phyloP scores from a whole-genome alignment of 306 rosid species.

The Cajanus cajan region DNA sequence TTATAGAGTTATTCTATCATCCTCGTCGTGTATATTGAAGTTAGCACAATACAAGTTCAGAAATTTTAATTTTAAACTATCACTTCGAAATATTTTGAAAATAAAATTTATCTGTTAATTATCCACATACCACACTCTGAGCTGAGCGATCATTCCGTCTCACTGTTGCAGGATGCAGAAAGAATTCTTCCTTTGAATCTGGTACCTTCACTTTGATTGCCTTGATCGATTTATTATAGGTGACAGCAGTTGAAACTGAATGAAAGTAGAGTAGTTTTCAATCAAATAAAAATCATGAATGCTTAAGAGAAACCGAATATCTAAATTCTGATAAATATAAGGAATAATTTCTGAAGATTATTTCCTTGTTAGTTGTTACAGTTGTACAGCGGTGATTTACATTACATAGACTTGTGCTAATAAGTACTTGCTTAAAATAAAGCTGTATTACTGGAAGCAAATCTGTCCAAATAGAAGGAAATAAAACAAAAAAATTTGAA shows the following conservation, averaged over 20 bases:
- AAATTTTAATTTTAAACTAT: not conserved
- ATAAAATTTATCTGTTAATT: slow-evolving; percentile 11
- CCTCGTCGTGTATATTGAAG: not conserved
- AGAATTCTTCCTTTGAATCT: slow-evolving; percentile 83
- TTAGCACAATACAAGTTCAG: not conserved
- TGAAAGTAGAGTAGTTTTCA: slow-evolving; percentile 17
- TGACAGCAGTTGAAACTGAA: slow-evolving; percentile 90
- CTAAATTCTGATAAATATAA: not conserved
- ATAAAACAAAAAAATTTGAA: no score
- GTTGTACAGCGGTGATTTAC: not conserved
- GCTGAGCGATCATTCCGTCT: slow-evolving; percentile 97
- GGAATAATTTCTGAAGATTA: not conserved
- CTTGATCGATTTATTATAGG: slow-evolving; percentile 78
- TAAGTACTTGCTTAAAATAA: no score
- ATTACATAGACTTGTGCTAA: not conserved
- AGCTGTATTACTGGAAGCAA: no score
- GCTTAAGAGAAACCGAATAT: slow-evolving; percentile 5
- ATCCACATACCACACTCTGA: slow-evolving; percentile 84
- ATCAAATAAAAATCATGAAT: slow-evolving; percentile 19
- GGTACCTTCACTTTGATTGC: slow-evolving; percentile 95
- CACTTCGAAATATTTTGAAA: not conserved
- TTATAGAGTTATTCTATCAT: not conserved
- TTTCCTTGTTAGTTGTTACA: not conserved
- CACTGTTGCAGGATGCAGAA: slow-evolving; percentile 95
- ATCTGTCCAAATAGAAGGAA: not conserved